Base-by-base conservation (phyloP, 148 eudicot genomes). In the Camellia sinensis region DNA sequence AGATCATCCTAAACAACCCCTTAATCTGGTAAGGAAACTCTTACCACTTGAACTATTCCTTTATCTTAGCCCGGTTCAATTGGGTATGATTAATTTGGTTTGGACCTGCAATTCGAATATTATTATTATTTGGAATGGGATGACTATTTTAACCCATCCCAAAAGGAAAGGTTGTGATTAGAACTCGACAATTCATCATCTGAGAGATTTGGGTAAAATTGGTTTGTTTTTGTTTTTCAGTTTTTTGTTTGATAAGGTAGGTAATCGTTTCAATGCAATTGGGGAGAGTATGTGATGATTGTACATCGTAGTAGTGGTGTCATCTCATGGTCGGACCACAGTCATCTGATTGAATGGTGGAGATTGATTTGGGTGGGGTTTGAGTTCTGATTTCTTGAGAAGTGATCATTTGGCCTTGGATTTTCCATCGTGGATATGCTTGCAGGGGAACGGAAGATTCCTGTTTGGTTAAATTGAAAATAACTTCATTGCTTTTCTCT, bases 101-200 rank as follows among this genome's bases (percentile, higher is more conserved):
- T 29, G 37, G 37, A 29, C 1, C 37, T 29, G 1, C 37, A 29
- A 29, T 29, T 29, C 37, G 0, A 29, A 29, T 29, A 29, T 29
- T 29, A 29, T 29, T 29, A 29, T 29, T 29, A 29, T 29, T 1
- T 29, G 37, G 37, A 29, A 29, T 29, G 37, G 37, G 1, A 29
- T 29, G 37, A 29, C 37, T 29, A 29, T 29, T 29, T 29, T 29
- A 29, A 29, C 37, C 1, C 37, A 29, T 29, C 37, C 37, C 37
- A 29, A 29, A 29, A 29, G 37, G 37, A 29, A 29, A 72, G 37
- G 50, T 41, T 5, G 67, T 77, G 64, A 45, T 54, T 46, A 61
- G 67, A 66, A 74, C 54, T 71, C 45, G 52, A 48, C 73, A 70
- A 60, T 44, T 82, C 87, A 85, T 82, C 80, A 43, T 78, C 13